Evolutionary conservation across 2,329 filamentous ascomycete genomes (phyloP), one percentile per base, ranked within the genome.

Genomic region (Aureobasidium sp.): DNA sequence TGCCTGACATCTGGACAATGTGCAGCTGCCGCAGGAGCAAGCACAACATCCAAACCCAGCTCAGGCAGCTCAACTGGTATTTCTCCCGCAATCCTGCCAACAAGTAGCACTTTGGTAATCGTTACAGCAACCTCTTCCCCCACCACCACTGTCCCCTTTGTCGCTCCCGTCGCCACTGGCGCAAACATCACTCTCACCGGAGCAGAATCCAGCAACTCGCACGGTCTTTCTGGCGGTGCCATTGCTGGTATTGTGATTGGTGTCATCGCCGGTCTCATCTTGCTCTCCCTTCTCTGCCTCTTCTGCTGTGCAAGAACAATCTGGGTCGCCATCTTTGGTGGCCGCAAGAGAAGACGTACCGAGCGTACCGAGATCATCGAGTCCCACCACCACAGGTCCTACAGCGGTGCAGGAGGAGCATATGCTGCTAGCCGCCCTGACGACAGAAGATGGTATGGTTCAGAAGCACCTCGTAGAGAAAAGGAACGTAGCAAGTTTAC

Each of bases 221-320:
- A 72, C 59, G 72, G 74, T 27, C 80, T 92, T 59, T 89, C 86
- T 68, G 82, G 80, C 47, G 89, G 88, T 58, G 89, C 87, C 63
- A 92, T 92, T 68, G 89, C 89, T 16, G 89, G 89, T 64, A 92
- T 92, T 68, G 89, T 92, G 66, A 86, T 92, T 61, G 89, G 89
- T 65, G 82, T 84, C 11, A 79, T 92, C 53, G 81, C 82, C 15
- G 89, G 87, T 64, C 78, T 91, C 41, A 74, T 81, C 45, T 77
- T 92, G 3, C 81, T 92, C 27, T 76, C 87, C 5, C 80, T 89
- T 8, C 75, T 91, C 69, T 91, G 87, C 78, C 86, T 89, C 76
- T 91, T 85, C 80, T 90, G 87, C 77, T 85, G 77, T 67, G 70
- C 77, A 45, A 79, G 83, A 65, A 81, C 78, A 49, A 67, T 87